Conservation (phyloP, 2,329 filamentous ascomycete species). For the Pestalotiopsis sp. region DNA sequence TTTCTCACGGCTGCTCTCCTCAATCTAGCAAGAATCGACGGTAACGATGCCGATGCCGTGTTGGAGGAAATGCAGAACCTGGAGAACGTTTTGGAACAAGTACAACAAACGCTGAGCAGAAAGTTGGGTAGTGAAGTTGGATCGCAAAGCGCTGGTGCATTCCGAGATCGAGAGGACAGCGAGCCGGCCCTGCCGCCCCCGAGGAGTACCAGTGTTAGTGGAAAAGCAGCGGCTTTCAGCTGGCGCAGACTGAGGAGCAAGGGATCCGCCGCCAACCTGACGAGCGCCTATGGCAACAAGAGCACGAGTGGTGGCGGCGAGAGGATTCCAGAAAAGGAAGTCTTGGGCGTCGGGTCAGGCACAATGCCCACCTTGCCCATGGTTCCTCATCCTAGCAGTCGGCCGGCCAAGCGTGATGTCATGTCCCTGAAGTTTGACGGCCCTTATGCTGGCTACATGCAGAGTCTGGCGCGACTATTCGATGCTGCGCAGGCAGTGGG, state of each 20-base stretch:
- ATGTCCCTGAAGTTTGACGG: conserved; percentile 73
- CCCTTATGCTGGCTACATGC: conserved; percentile 90
- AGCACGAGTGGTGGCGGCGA: conserved; percentile 37
- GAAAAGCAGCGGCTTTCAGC: conserved; percentile 79
- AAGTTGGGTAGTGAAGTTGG: conserved; percentile 95
- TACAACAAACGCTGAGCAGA: conserved; percentile 74
- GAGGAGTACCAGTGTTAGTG: conserved; percentile 64
- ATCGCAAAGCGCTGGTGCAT: conserved; percentile 60
- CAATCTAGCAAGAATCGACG: conserved; percentile 83
- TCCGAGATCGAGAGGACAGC: conserved; percentile 46
- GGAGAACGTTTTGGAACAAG: conserved; percentile 83
- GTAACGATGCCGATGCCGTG: conserved; percentile 86
- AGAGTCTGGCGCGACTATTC: conserved; percentile 84
- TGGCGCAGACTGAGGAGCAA: conserved; percentile 92
- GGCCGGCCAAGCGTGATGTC: conserved; percentile 73
- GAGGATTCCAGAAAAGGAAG: conserved; percentile 42
- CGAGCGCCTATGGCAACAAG: conserved; percentile 53
- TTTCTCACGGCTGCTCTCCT: conserved; percentile 85
- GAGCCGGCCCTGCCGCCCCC: conserved; percentile 42
- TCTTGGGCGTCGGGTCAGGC: conserved; percentile 58
- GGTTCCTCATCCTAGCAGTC: conserved; percentile 66
- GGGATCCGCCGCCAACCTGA: conserved; percentile 71
- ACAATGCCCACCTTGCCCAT: conserved; percentile 79
- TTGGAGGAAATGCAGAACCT: conserved; percentile 92
- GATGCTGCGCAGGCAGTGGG: conserved; percentile 92